Percentiles rank a stretch among this genome's conserved stretches.
These are phyloP conservation scores for Cyclocybe aegerita DNA, from an alignment of 768 basidiomycete genomes.

Conservation along the genomic window DNA sequence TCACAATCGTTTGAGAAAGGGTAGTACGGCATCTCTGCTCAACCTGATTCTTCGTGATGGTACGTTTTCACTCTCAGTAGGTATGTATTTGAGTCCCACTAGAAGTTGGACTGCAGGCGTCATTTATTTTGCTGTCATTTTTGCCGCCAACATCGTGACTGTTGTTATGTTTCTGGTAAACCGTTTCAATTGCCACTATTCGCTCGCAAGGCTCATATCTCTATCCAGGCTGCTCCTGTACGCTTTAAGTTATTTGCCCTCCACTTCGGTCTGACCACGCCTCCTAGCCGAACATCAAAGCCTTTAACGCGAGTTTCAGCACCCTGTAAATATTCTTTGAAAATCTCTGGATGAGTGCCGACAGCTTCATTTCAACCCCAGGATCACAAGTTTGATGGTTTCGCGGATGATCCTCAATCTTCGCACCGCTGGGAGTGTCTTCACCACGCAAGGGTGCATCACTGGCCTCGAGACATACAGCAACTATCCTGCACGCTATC, in stretches of 20 bases:
- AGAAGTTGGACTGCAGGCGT: conserved; percentile 19
- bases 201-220: not conserved
- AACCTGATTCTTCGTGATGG: conserved; percentile 33
- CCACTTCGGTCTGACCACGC: not conserved
- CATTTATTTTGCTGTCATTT: conserved; percentile 34
- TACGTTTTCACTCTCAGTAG: conserved; percentile 4
- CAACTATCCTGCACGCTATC: too few relatives aligned
- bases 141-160: conserved; percentile 29
- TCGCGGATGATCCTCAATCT: conserved; percentile 37
- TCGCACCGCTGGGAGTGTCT: conserved; percentile 6
- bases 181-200: not conserved
- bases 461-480: too few relatives aligned
- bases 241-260: not conserved
- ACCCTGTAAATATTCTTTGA: conserved; percentile 25
- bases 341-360: not conserved
- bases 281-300: conserved; percentile 31
- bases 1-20: conserved; percentile 11
- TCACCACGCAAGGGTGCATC: not conserved
- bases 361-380: conserved; percentile 1
- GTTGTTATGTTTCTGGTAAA: conserved; percentile 32
- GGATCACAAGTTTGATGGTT: conserved; percentile 36
- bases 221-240: conserved; percentile 24
- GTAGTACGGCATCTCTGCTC: conserved; percentile 19
- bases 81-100: not conserved
- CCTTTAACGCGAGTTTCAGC: conserved; percentile 37